phyloP scores from a whole-genome alignment of 495 filamentous ascomycete genomes.

The Apiosordaria backusii region DNA sequence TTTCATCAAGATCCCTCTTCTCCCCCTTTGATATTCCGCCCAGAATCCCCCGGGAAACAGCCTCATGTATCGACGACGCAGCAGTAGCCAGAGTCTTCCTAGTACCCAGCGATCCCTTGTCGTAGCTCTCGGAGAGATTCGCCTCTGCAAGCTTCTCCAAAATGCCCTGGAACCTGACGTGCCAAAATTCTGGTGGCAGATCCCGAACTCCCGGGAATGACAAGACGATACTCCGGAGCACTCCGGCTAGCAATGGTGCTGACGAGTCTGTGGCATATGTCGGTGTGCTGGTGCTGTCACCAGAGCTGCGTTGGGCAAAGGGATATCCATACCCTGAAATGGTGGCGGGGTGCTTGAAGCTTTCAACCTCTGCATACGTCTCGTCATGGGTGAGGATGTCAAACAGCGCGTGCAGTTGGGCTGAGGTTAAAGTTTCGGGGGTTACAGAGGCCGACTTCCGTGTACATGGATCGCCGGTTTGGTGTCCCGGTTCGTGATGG shows the following conservation, averaged over 20 bases:
- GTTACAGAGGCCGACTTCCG: neutral
- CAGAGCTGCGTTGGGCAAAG: slow-evolving; percentile 35
- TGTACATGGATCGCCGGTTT: neutral
- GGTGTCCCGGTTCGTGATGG: neutral
- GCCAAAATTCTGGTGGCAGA: slow-evolving; percentile 57
- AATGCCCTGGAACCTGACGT: slow-evolving; percentile 43
- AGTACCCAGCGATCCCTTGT: slow-evolving; percentile 61
- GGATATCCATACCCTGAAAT: slow-evolving; percentile 59
- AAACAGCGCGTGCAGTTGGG: slow-evolving; percentile 57
- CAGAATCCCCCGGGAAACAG: slow-evolving; percentile 53
- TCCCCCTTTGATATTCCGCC: slow-evolving; percentile 44
- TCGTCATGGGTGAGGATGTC: slow-evolving; percentile 65
- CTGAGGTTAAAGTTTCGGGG: slow-evolving; percentile 35
- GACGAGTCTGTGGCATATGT: slow-evolving; percentile 36
- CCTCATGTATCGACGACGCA: slow-evolving; percentile 57
- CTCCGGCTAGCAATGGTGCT: slow-evolving; percentile 55
- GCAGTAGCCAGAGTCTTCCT: slow-evolving; percentile 64
- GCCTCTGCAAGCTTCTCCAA: slow-evolving; percentile 51
- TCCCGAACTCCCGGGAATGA: slow-evolving; percentile 55
- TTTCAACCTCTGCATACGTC: slow-evolving; percentile 59
- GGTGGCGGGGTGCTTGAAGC: slow-evolving; percentile 52
- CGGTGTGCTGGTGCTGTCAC: slow-evolving; percentile 7
- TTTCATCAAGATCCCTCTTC: slow-evolving; percentile 28
- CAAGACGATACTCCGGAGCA: slow-evolving; percentile 55
- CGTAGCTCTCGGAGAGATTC: slow-evolving; percentile 64